phyloP scores from a whole-genome alignment of 2,329 filamentous ascomycete species.

The Cryphonectria naterciae region DNA sequence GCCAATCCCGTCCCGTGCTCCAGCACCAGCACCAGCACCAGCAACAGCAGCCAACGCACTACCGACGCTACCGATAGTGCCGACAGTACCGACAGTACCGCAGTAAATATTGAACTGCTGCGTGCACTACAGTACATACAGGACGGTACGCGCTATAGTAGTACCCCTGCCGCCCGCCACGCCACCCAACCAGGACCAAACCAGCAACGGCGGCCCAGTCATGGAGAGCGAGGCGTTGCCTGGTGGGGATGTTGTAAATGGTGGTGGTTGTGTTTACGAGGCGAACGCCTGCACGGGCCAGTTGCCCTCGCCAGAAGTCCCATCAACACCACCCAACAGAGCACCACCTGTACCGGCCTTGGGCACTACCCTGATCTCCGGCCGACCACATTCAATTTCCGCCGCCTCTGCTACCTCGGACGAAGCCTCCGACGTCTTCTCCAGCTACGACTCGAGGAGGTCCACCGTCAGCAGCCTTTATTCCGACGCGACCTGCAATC shows the following conservation, averaged over 20 bases:
- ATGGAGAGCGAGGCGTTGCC: constrained; percentile 13
- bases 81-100: constrained; percentile 2
- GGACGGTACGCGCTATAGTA: background rate
- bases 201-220: constrained; percentile 2
- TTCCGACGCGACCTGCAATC: constrained; percentile 26
- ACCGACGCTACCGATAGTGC: constrained; percentile 1
- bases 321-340: constrained; percentile 23
- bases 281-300: background rate
- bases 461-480: constrained; percentile 38
- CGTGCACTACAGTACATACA: background rate
- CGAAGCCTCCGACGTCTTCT: constrained; percentile 34
- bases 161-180: background rate
- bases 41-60: background rate
- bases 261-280: constrained; percentile 9
- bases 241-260: constrained; percentile 7
- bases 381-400: constrained; percentile 24
- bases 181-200: background rate
- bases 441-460: constrained; percentile 37
- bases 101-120: background rate
- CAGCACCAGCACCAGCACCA: no score
- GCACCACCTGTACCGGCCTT: constrained; percentile 12
- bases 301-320: background rate
- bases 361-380: constrained; percentile 7
- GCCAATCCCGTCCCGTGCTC: background rate
- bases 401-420: constrained; percentile 35